Conservation (phyloP, 2,329 filamentous ascomycete species). For the Stromatinia cepivora region DNA sequence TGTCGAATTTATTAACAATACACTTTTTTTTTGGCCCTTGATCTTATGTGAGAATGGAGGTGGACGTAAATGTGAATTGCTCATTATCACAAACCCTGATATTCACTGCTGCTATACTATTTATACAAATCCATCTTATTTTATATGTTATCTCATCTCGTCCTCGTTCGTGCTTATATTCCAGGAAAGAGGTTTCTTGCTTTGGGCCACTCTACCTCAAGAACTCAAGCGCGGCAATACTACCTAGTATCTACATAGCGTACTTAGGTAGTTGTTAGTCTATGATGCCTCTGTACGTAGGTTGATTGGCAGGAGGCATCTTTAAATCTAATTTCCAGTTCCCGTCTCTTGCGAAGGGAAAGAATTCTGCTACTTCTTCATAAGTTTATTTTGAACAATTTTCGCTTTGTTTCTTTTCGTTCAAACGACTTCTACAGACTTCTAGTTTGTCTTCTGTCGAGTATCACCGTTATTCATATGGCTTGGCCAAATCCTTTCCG, state of each 20-base stretch:
- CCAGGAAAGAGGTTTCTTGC: not conserved
- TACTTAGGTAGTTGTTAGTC: not conserved
- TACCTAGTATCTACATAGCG: not conserved
- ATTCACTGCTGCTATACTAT: not conserved
- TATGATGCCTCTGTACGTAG: not conserved
- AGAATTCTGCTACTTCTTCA: not conserved
- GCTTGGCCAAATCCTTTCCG: constrained; percentile 29
- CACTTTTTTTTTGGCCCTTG: not conserved
- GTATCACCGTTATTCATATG: not conserved
- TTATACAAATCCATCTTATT: not conserved
- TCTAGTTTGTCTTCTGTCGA: not conserved
- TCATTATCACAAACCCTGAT: not conserved
- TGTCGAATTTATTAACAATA: not conserved
- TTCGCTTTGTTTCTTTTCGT: not conserved
- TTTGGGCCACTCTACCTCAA: not conserved
- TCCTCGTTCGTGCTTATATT: not conserved
- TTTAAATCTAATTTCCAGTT: not conserved
- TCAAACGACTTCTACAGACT: not conserved
- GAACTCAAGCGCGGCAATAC: not conserved
- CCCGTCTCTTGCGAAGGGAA: not conserved
- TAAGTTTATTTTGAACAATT: not conserved
- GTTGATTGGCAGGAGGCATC: not conserved
- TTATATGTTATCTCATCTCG: not conserved
- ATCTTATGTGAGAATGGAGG: too few species aligned
- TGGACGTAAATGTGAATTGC: too few species aligned